Evolutionary conservation across 768 basidiomycete genomes (phyloP).

Genomic region (Naganishia vishniacii): DNA sequence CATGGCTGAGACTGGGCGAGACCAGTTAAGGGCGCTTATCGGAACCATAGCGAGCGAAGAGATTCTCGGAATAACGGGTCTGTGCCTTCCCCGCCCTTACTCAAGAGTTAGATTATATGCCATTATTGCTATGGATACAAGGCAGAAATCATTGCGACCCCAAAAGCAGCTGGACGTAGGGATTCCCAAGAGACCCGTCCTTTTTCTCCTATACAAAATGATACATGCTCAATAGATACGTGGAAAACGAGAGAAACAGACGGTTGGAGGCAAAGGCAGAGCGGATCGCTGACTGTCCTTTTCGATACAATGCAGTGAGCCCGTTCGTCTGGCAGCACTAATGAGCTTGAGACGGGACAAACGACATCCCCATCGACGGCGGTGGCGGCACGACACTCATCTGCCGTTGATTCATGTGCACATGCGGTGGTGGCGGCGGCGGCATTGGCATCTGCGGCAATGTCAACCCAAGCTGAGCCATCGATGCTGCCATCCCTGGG

Average conservation of each 20-base stretch:
- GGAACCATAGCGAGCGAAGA: too few relatives aligned
- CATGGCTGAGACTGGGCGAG: too few relatives aligned
- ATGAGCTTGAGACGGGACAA: slow-evolving; percentile 2
- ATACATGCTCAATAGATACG: not conserved
- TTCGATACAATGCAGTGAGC: too few relatives aligned
- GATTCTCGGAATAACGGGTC: too few relatives aligned
- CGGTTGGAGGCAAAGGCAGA: too few relatives aligned
- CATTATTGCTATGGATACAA: not conserved
- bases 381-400: slow-evolving; percentile 8
- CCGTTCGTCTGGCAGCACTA: not conserved
- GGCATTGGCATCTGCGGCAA: slow-evolving; percentile 17
- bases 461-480: slow-evolving; percentile 26
- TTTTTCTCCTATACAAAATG: not conserved
- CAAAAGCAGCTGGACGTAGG: not conserved
- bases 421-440: slow-evolving; percentile 4
- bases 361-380: not conserved
- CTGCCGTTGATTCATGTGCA: slow-evolving; percentile 9
- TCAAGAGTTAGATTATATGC: too few relatives aligned
- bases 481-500: slow-evolving; percentile 28
- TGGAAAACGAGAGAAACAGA: slow-evolving; percentile 1
- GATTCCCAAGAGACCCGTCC: not conserved
- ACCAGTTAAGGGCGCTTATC: too few relatives aligned
- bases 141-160: not conserved
- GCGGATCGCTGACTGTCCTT: not conserved
- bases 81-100: too few relatives aligned